Evolutionary conservation across 306 rosid genomes (phyloP).

Genomic region (Dryas alaskensis): DNA sequence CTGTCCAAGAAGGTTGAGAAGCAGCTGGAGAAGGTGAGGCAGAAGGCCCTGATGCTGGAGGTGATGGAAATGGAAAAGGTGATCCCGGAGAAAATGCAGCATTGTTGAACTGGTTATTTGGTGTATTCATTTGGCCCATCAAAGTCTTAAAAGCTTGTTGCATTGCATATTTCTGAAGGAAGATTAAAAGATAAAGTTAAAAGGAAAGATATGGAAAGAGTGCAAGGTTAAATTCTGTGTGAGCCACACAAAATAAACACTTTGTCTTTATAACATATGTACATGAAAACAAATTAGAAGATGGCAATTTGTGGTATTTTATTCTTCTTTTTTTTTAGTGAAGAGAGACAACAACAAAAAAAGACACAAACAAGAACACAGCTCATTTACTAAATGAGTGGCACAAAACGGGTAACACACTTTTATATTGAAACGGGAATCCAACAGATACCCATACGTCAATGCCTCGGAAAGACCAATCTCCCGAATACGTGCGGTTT

Average conservation of each 20-base stretch:
- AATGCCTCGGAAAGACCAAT: too few relatives aligned
- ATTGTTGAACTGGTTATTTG: constrained; percentile 51
- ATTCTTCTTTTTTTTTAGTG: too few relatives aligned
- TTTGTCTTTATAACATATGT: not conserved
- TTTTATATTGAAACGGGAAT: too few relatives aligned
- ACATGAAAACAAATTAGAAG: not conserved
- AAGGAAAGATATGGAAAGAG: constrained; percentile 7
- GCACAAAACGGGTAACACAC: too few relatives aligned
- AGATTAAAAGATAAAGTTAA: not conserved
- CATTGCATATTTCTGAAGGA: constrained; percentile 89
- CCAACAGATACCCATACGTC: too few relatives aligned
- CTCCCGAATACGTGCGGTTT: too few relatives aligned
- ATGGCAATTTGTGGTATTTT: not conserved
- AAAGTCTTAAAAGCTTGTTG: constrained; percentile 96
- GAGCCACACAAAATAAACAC: not conserved
- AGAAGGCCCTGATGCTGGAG: constrained; percentile 51
- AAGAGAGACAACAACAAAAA: too few relatives aligned
- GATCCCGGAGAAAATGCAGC: constrained; percentile 65
- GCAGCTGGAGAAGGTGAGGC: constrained; percentile 40
- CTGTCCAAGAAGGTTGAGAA: constrained; percentile 61
- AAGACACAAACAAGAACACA: too few relatives aligned
- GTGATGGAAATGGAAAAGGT: constrained; percentile 74
- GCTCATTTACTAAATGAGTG: too few relatives aligned
- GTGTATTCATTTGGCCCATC: constrained; percentile 93
- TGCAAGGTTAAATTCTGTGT: not conserved